Evolutionary conservation across 192 early-diverging fungal genomes (phyloP).

Genomic region (Funneliformis geosporum): DNA sequence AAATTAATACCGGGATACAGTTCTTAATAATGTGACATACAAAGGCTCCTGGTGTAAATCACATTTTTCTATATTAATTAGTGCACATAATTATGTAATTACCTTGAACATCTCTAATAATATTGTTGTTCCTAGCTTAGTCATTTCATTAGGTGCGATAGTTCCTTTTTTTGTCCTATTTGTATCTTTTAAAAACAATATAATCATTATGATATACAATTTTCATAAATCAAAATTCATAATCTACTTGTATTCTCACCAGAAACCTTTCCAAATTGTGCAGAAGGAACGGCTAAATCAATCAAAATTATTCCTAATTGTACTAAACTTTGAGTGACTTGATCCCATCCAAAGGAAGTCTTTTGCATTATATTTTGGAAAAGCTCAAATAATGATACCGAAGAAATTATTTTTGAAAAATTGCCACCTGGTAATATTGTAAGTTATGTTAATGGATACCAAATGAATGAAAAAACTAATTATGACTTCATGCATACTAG

Average conservation of each 20-base stretch:
- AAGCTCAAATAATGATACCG: constrained; percentile 29
- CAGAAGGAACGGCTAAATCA: constrained; percentile 44
- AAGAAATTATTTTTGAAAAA: constrained; percentile 38
- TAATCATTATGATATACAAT: background rate
- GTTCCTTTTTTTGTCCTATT: constrained; percentile 17
- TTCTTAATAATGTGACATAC: no score
- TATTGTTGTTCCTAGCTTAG: constrained; percentile 46
- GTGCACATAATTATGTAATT: background rate
- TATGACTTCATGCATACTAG: constrained; percentile 22
- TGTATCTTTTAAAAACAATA: constrained; percentile 4
- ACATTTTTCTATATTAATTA: no score
- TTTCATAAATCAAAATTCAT: background rate
- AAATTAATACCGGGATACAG: no score
- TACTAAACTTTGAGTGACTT: constrained; percentile 55
- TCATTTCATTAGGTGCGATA: constrained; percentile 43
- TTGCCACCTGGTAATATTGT: background rate
- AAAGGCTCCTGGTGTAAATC: no score
- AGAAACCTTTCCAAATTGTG: constrained; percentile 24
- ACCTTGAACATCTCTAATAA: constrained; percentile 56
- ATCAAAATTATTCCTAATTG: constrained; percentile 53
- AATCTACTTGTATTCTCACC: background rate
- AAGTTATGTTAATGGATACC: background rate
- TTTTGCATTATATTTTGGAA: constrained; percentile 49
- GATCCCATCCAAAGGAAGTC: constrained; percentile 54
- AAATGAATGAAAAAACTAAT: background rate